phyloP scores from a whole-genome alignment of 108 stramenopile species.

The Pseudonitzschia pungens region DNA sequence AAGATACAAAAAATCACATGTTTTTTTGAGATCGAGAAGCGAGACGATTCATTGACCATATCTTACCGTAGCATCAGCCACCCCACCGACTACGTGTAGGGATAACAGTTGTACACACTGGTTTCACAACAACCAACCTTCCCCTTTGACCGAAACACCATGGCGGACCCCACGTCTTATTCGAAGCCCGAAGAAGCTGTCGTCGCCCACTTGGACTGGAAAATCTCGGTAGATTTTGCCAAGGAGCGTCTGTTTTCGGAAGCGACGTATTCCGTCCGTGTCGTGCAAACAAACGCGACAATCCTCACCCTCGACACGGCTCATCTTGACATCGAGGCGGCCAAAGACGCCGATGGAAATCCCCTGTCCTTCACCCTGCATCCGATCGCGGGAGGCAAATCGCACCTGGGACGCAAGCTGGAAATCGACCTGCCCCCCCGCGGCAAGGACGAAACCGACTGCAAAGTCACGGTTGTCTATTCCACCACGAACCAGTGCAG shows the following conservation, averaged over 20 bases:
- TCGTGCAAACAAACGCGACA: constrained; percentile 13
- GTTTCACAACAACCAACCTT: no score
- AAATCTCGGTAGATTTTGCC: constrained; percentile 63
- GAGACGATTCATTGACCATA: no score
- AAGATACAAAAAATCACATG: no score
- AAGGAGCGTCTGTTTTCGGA: constrained; percentile 44
- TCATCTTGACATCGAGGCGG: constrained; percentile 51
- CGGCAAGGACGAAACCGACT: background rate
- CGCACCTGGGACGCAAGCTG: constrained; percentile 55
- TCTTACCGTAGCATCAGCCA: no score
- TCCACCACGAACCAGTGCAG: constrained; percentile 63
- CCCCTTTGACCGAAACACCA: background rate
- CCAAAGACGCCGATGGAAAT: constrained; percentile 35
- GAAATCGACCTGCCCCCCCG: constrained; percentile 42
- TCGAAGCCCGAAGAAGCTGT: constrained; percentile 62
- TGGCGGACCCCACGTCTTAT: constrained; percentile 50
- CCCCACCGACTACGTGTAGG: no score
- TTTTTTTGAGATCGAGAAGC: no score
- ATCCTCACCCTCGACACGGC: constrained; percentile 60
- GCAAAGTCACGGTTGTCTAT: constrained; percentile 73
- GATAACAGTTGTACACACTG: no score
- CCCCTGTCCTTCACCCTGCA: constrained; percentile 43
- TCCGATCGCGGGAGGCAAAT: constrained; percentile 35
- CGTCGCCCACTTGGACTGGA: constrained; percentile 69
- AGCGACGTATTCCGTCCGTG: constrained; percentile 62